These are phyloP conservation scores for Fusarium multiceps DNA, from an alignment of 2,329 filamentous ascomycete genomes.

Conservation along the genomic window DNA sequence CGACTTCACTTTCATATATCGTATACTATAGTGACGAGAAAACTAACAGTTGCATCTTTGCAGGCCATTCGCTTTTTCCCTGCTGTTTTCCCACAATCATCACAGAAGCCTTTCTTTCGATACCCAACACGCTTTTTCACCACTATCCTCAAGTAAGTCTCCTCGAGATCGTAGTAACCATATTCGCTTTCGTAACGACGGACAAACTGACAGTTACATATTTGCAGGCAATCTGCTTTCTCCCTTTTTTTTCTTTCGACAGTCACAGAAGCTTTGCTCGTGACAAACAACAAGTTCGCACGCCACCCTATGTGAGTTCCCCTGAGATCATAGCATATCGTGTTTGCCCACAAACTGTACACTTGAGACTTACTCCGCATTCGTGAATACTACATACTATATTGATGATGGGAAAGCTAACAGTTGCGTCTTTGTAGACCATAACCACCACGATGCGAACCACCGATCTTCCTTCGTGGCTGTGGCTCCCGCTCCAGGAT, in stretches of 20 bases:
- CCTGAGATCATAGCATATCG: neutral
- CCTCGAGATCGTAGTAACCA: neutral
- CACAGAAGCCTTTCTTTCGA: neutral
- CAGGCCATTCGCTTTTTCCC: neutral
- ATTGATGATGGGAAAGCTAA: neutral
- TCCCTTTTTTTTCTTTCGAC: neutral
- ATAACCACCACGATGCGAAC: neutral
- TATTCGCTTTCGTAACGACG: neutral
- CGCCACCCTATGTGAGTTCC: conserved; percentile 5
- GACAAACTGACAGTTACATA: neutral
- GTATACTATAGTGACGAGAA: neutral
- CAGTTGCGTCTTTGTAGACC: neutral
- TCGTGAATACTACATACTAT: neutral
- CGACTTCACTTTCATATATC: neutral
- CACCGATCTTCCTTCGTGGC: conserved; percentile 4
- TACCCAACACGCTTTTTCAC: neutral
- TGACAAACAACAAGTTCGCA: neutral
- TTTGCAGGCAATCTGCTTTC: neutral
- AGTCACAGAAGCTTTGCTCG: neutral
- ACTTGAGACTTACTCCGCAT: neutral
- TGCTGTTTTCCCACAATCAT: neutral
- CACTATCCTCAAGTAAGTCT: neutral
- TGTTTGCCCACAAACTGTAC: neutral
- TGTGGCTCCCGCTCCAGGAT: conserved; percentile 16
- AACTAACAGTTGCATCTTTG: neutral